Percentiles rank a stretch among this genome's conserved stretches.
Evolutionary conservation across 2,329 filamentous ascomycete species (phyloP).

Genomic region (Fusarium ramigenum): DNA sequence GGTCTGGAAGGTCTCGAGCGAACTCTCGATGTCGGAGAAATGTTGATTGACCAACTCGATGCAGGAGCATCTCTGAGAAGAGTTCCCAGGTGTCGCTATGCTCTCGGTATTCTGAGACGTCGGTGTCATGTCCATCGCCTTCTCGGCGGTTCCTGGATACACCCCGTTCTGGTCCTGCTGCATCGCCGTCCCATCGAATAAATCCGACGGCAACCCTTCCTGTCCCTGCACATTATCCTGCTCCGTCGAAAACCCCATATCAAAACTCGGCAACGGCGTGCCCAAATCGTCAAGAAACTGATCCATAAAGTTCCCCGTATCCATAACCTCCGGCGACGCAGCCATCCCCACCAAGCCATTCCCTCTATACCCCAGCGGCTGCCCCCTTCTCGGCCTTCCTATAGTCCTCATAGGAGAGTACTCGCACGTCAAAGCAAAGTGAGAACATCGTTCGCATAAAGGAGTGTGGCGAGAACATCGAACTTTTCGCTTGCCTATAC

Average conservation of each 20-base stretch:
- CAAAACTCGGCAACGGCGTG: neutral
- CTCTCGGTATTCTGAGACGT: neutral
- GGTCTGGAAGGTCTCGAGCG: conserved; percentile 4
- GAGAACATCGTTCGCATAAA: conserved; percentile 27
- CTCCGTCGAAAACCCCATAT: neutral
- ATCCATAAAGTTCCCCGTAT: neutral
- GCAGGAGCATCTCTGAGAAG: neutral
- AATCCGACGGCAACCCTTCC: neutral
- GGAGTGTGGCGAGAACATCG: conserved; percentile 25
- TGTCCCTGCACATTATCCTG: neutral
- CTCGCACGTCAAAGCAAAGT: conserved; percentile 25
- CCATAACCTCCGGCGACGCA: neutral
- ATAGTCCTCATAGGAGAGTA: conserved; percentile 27
- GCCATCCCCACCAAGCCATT: neutral
- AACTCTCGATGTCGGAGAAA: conserved; percentile 8
- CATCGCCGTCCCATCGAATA: neutral
- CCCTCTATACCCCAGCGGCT: neutral
- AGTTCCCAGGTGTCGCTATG: fast-evolving
- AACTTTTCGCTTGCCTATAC: conserved; percentile 27
- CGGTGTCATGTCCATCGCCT: fast-evolving
- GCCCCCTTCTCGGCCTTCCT: neutral
- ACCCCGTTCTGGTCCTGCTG: neutral
- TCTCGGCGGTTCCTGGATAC: neutral
- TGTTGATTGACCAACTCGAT: conserved; percentile 11
- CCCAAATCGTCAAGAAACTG: conserved; percentile 4